Evolutionary conservation across 148 eudicot genomes (phyloP), one percentile per base, ranked within the genome.

Genomic region (Tetragonia tetragonoides): DNA sequence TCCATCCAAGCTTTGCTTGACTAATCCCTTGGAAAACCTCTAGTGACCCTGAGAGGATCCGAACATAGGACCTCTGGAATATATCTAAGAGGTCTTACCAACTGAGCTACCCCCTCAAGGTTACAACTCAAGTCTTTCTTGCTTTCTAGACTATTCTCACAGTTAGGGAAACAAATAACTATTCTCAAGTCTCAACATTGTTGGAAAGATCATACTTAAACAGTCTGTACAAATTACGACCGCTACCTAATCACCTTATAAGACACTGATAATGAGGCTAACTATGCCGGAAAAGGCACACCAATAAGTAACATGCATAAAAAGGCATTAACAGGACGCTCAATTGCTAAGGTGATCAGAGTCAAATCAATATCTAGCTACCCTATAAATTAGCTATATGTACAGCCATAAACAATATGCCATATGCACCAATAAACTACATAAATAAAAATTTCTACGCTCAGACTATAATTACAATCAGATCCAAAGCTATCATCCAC

Each of bases 341-440:
- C 28, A 7, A 41, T 21, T 56, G 20, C 15, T 20, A 12, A 38
- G 44, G 34, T 54, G 46, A 40, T 54, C 54, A 40, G n/a, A 38
- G 34, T 65, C 59, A 53, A 38, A 18, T 65, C 59, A 53, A 53
- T 18, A 61, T 44, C 60, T 42, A 42, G 16, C 54, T 70, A 34
- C 6, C 44, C 72, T 24, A 56, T 4, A 3, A 20, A 17, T 6
- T 2, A n/a, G n/a, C 38, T 23, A 57, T 51, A 54, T 7, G 23
- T 34, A 41, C 34, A 3, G 42, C 0, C 2, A 59, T 47, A 38
- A 57, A 3, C 18, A 6, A 3, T 34, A 61, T 57, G 2, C 74
- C 72, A 42, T 68, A 69, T 77, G 68, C 74, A 41, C 34, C 15
- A 24, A 67, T 57, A 18, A 56, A 18, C 24, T 10, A 59, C 47